A percentile compares a stretch with the other conserved stretches of the same genome.
Conservation (phyloP, 1,284 basidiomycete genomes). For the Bondarzewia mesenterica region DNA sequence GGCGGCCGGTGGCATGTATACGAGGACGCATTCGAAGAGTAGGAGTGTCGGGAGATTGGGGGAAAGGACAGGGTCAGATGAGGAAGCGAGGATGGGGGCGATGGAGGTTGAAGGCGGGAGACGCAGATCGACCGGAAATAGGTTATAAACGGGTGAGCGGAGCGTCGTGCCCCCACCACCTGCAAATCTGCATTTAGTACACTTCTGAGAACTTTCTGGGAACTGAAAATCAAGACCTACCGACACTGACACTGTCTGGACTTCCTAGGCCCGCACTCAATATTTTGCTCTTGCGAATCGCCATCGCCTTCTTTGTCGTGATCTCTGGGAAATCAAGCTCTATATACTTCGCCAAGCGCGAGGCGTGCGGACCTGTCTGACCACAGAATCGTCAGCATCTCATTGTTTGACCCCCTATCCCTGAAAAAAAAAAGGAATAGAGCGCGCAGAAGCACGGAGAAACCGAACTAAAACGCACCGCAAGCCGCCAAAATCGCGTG, state of each 20-base stretch:
- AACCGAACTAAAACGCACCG: constrained; percentile 44
- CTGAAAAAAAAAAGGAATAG: too few species aligned
- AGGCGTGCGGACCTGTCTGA: constrained; percentile 44
- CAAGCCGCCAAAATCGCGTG: constrained; percentile 86
- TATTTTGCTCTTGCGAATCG: constrained; percentile 64
- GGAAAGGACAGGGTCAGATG: constrained; percentile 42
- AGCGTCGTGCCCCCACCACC: constrained; percentile 66
- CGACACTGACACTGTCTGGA: constrained; percentile 31
- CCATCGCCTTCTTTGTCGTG: constrained; percentile 77
- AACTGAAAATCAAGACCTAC: constrained; percentile 24
- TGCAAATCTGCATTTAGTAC: constrained; percentile 16
- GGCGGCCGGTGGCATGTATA: constrained; percentile 68
- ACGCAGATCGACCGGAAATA: constrained; percentile 74
- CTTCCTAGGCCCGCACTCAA: constrained; percentile 49
- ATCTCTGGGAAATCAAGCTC: constrained; percentile 90
- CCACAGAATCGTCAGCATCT: background rate
- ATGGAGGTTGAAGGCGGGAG: constrained; percentile 36
- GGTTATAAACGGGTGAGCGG: constrained; percentile 58
- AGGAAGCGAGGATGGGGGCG: constrained; percentile 24
- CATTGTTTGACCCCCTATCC: too few species aligned
- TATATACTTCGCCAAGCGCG: constrained; percentile 55
- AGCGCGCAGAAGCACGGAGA: background rate
- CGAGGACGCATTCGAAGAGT: constrained; percentile 87
- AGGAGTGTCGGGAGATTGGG: constrained; percentile 68
- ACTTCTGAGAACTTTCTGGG: background rate